These are phyloP conservation scores for Emergomyces orientalis DNA, from an alignment of 2,329 filamentous ascomycete genomes.

Conservation along the genomic window DNA sequence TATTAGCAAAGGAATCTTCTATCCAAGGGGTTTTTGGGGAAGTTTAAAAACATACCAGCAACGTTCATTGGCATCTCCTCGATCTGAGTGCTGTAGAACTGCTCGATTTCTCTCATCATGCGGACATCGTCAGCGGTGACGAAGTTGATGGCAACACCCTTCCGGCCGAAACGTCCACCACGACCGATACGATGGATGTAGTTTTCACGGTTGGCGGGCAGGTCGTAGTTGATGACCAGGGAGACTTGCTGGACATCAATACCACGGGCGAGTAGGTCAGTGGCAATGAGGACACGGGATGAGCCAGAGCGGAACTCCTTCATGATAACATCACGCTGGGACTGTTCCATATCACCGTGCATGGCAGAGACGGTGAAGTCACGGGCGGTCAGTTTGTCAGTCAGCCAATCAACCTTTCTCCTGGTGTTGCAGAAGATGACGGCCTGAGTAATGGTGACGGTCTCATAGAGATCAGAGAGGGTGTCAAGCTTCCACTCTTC, in stretches of 20 bases:
- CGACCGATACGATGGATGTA: slow-evolving; percentile 99
- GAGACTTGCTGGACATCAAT: slow-evolving; percentile 99
- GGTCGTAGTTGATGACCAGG: slow-evolving; percentile 99
- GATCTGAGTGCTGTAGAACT: slow-evolving; percentile 99
- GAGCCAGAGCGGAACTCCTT: slow-evolving; percentile 99
- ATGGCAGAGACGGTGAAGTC: slow-evolving; percentile 99
- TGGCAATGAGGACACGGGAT: slow-evolving; percentile 96
- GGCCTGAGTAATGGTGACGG: slow-evolving; percentile 96
- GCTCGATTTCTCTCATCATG: slow-evolving; percentile 99
- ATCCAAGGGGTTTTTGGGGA: slow-evolving; percentile 15
- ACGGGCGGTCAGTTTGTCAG: slow-evolving; percentile 95
- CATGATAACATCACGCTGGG: slow-evolving; percentile 98
- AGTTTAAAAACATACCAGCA: slow-evolving; percentile 47
- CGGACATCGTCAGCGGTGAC: slow-evolving; percentile 97
- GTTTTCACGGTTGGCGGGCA: slow-evolving; percentile 98
- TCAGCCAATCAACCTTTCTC: slow-evolving; percentile 99
- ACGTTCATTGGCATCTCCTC: slow-evolving; percentile 99
- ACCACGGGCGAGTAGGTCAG: slow-evolving; percentile 94
- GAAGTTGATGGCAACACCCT: slow-evolving; percentile 99
- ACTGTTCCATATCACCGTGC: slow-evolving; percentile 99
- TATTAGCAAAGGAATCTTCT: slow-evolving; percentile 12
- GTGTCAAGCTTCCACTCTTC: slow-evolving; percentile 99
- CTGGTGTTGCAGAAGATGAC: slow-evolving; percentile 99
- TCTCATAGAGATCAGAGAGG: slow-evolving; percentile 97
- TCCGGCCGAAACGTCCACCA: slow-evolving; percentile 98